Evolutionary conservation across 768 basidiomycete species (phyloP).

Genomic region (Leccinellum rugosiceps): DNA sequence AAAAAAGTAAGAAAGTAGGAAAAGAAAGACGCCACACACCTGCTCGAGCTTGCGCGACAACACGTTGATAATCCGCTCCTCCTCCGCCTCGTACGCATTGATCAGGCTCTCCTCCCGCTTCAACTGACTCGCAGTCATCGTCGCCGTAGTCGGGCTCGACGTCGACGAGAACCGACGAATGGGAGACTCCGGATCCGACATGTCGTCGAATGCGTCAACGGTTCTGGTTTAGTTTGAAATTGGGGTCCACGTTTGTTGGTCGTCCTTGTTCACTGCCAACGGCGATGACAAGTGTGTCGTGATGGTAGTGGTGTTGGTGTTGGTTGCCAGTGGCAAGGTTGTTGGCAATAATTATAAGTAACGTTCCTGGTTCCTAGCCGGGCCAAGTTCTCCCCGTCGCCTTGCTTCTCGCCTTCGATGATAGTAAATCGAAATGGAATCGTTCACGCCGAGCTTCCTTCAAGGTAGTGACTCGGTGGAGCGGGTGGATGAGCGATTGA

Average conservation of each 20-base stretch:
- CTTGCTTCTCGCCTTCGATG: background rate
- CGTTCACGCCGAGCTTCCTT: background rate
- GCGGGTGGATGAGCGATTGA: too few species aligned
- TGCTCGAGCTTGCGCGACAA: conserved; percentile 81
- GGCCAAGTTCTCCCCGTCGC: background rate
- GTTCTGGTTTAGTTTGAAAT: background rate
- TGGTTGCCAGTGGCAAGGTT: background rate
- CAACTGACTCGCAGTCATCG: conserved; percentile 38
- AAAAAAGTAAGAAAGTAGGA: background rate
- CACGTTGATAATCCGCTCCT: conserved; percentile 83
- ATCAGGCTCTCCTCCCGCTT: conserved; percentile 71
- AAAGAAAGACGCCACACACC: conserved; percentile 37
- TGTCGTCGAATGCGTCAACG: background rate
- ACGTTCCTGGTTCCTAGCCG: background rate
- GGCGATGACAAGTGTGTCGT: background rate
- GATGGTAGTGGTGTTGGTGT: background rate
- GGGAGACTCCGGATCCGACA: background rate
- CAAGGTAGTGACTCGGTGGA: background rate
- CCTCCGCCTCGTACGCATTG: conserved; percentile 87
- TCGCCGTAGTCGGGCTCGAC: background rate
- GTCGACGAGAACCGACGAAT: background rate
- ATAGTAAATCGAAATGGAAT: background rate
- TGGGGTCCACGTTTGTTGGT: background rate
- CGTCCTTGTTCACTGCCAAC: background rate
- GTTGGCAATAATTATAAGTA: background rate